Evolutionary conservation across 73 alveolate genomes (phyloP).

Genomic region (Durusdinium trenchii): DNA sequence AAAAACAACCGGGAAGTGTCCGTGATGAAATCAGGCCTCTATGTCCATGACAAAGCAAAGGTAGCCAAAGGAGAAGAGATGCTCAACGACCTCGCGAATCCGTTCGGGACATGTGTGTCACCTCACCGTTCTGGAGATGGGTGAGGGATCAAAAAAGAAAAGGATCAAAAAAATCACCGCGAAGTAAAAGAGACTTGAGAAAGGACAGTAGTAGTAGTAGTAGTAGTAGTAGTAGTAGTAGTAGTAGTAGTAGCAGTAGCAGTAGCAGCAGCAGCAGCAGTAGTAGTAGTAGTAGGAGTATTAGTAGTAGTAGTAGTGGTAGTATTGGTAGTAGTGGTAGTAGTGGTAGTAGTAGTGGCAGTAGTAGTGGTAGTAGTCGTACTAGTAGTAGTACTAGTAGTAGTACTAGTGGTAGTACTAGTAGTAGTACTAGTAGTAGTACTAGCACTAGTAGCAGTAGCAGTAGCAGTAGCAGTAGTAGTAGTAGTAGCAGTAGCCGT

Average conservation of each 20-base stretch:
- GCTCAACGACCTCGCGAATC: too few species aligned
- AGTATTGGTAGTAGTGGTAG: conserved; percentile 12
- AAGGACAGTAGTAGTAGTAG: conserved; percentile 22
- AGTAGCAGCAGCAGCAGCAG: conserved; percentile 2
- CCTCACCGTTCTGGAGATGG: too few species aligned
- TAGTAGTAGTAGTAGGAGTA: conserved; percentile 14
- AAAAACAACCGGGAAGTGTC: too few species aligned
- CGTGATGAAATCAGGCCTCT: too few species aligned
- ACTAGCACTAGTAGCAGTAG: background rate
- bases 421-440: conserved; percentile 20
- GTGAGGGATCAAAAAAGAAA: too few species aligned
- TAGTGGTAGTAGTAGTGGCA: background rate
- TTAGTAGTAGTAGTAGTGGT: conserved; percentile 5
- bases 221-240: conserved; percentile 4
- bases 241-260: conserved; percentile 15
- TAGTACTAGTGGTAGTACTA: conserved; percentile 12
- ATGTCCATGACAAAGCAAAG: too few species aligned
- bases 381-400: conserved; percentile 7
- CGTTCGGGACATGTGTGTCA: too few species aligned
- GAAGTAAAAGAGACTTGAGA: too few species aligned
- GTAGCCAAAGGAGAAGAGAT: too few species aligned
- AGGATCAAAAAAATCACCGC: too few species aligned
- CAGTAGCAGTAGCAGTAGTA: conserved; percentile 3
- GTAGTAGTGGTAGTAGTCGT: conserved; percentile 5
- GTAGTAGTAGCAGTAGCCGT: background rate